These are phyloP conservation scores for Batkoa obscura DNA, from an alignment of 371 early-diverging fungal genomes.

Conservation along the genomic window DNA sequence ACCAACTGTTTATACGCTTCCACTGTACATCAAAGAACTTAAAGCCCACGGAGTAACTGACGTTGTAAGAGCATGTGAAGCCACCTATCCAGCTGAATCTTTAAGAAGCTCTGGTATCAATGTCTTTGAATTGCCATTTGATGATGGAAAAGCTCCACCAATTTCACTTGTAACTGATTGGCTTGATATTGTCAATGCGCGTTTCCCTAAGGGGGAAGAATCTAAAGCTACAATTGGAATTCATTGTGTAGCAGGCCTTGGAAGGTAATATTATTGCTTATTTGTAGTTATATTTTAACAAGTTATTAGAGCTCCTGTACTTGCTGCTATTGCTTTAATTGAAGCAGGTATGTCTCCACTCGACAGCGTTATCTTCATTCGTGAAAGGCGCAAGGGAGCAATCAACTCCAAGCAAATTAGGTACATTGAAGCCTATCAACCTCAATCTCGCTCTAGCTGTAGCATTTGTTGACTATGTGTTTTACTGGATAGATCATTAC, in stretches of 20 bases:
- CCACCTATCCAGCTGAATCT: constrained; percentile 48
- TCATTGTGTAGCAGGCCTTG: constrained; percentile 74
- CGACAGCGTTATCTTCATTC: constrained; percentile 57
- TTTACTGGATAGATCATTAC: too few species aligned
- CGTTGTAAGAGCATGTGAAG: constrained; percentile 78
- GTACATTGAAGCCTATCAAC: constrained; percentile 44
- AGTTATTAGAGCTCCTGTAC: constrained; percentile 33
- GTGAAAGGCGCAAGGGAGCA: constrained; percentile 54
- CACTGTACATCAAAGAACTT: constrained; percentile 50
- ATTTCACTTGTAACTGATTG: constrained; percentile 38
- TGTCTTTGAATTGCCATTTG: constrained; percentile 36
- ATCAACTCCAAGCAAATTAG: constrained; percentile 62
- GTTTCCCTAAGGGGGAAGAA: constrained; percentile 14
- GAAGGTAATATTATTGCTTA: constrained; percentile 22
- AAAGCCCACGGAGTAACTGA: constrained; percentile 48
- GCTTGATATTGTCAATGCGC: constrained; percentile 42
- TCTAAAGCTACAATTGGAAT: constrained; percentile 46
- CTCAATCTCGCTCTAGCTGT: constrained; percentile 4
- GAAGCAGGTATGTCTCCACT: constrained; percentile 59
- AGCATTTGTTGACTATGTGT: constrained; percentile 5
- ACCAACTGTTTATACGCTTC: constrained; percentile 63
- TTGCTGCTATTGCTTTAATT: constrained; percentile 63
- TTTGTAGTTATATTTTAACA: neutral
- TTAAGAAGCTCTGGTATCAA: constrained; percentile 17
- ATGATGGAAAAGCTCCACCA: constrained; percentile 72